These are phyloP conservation scores for Elsinoe necatrix DNA, from an alignment of 2,329 filamentous ascomycete species.

Conservation along the genomic window DNA sequence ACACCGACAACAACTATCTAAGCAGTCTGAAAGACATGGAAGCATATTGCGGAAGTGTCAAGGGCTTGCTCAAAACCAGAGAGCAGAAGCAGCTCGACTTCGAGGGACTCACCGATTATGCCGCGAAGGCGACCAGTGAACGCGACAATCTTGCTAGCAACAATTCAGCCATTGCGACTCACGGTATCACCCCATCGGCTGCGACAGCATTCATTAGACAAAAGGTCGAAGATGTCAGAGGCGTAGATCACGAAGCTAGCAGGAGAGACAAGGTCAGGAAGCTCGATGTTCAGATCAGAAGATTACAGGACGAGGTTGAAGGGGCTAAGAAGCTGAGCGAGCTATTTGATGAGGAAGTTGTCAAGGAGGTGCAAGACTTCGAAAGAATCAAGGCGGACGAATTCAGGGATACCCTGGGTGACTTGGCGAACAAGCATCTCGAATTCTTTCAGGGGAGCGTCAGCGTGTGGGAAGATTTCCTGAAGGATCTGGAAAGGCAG, in stretches of 20 bases:
- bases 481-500: conserved; percentile 77
- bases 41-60: conserved; percentile 80
- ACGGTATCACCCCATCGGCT: conserved; percentile 47
- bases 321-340: conserved; percentile 77
- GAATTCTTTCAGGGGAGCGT: conserved; percentile 75
- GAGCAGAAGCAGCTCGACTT: conserved; percentile 98
- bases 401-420: conserved; percentile 79
- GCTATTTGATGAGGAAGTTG: conserved; percentile 91
- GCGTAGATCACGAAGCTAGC: conserved; percentile 90
- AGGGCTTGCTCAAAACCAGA: conserved; percentile 78
- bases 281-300: conserved; percentile 85
- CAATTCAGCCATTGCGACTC: conserved; percentile 26
- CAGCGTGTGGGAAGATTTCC: conserved; percentile 79
- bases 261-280: conserved; percentile 80
- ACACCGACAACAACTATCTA: conserved; percentile 93
- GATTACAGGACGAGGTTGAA: conserved; percentile 83
- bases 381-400: conserved; percentile 93
- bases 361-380: conserved; percentile 87
- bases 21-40: conserved; percentile 92
- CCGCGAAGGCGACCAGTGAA: conserved; percentile 81
- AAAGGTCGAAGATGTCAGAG: conserved; percentile 93
- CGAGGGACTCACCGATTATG: conserved; percentile 90
- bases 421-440: conserved; percentile 75
- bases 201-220: conserved; percentile 82
- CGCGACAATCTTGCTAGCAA: conserved; percentile 68